Percentiles rank a stretch among this genome's conserved stretches.
Conservation (phyloP, 768 basidiomycete species). For the Terana coerulea region DNA sequence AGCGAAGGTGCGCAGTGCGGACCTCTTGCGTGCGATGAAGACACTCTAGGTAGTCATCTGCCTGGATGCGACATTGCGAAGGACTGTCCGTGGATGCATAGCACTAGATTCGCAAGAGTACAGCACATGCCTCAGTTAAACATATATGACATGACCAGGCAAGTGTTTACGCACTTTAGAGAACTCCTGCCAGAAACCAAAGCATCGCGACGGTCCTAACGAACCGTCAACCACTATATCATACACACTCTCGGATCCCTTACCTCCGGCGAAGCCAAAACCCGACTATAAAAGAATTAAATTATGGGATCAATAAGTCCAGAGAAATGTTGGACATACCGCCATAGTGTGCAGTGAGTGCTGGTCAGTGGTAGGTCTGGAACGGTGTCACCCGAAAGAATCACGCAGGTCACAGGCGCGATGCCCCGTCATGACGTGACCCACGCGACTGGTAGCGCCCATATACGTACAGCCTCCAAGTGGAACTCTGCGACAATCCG, state of each 20-base stretch:
- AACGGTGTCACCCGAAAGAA: constrained; percentile 8
- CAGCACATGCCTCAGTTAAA: not conserved
- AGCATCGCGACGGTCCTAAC: constrained; percentile 80
- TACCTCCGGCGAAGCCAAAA: constrained; percentile 60
- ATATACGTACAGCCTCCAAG: constrained; percentile 11
- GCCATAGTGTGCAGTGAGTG: constrained; percentile 21
- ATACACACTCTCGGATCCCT: constrained; percentile 7
- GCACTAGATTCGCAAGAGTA: constrained; percentile 48
- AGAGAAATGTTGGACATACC: constrained; percentile 16
- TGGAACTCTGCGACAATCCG: too few species aligned
- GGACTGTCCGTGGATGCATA: constrained; percentile 80
- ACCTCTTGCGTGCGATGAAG: constrained; percentile 89
- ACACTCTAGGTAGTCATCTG: constrained; percentile 90
- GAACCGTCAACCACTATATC: not conserved
- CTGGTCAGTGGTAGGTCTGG: constrained; percentile 1
- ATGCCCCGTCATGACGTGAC: constrained; percentile 12
- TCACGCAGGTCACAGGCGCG: not conserved
- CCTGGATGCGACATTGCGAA: constrained; percentile 61
- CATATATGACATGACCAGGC: too few species aligned
- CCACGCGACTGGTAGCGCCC: not conserved
- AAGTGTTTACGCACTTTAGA: constrained; percentile 51
- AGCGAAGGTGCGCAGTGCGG: constrained; percentile 22
- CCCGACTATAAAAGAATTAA: constrained; percentile 65
- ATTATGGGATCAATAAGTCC: too few species aligned
- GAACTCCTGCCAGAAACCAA: constrained; percentile 91